These are phyloP conservation scores for Plantago major DNA, from an alignment of 257 asterid genomes.

Conservation along the genomic window DNA sequence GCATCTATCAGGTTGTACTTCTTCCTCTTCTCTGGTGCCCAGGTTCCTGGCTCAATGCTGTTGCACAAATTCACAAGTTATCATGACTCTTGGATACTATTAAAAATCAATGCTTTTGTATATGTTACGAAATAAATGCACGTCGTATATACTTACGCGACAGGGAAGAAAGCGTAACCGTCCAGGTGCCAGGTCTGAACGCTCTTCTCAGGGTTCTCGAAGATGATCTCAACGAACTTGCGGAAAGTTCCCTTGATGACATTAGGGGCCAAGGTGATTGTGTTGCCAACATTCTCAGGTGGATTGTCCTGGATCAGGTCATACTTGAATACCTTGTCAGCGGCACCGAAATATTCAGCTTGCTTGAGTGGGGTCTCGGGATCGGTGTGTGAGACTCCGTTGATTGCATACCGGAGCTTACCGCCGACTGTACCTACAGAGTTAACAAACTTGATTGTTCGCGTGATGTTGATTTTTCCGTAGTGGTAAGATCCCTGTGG, in stretches of 20 bases:
- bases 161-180: conserved; percentile 63
- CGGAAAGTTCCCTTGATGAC: conserved; percentile 50
- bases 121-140: not conserved
- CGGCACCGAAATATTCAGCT: conserved; percentile 45
- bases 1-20: conserved; percentile 65
- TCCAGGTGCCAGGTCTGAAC: conserved; percentile 48
- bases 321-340: conserved; percentile 41
- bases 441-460: conserved; percentile 44
- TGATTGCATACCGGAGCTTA: conserved; percentile 41
- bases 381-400: conserved; percentile 51
- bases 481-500: conserved; percentile 75
- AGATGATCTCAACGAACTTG: conserved; percentile 48
- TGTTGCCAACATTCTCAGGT: conserved; percentile 2
- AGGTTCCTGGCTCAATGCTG: conserved; percentile 57
- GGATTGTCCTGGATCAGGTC: conserved; percentile 40
- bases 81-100: not conserved
- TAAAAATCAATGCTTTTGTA: not conserved
- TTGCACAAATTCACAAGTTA: not conserved
- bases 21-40: conserved; percentile 54
- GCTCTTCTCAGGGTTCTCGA: conserved; percentile 54
- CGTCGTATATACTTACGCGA: conserved; percentile 35
- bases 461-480: conserved; percentile 52
- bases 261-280: conserved; percentile 40
- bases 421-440: conserved; percentile 27
- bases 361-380: conserved; percentile 50